A percentile compares a stretch with the other conserved stretches of the same genome.
Evolutionary conservation across 345 rosid genomes (phyloP).

Genomic region (Fremontodendron californicum): DNA sequence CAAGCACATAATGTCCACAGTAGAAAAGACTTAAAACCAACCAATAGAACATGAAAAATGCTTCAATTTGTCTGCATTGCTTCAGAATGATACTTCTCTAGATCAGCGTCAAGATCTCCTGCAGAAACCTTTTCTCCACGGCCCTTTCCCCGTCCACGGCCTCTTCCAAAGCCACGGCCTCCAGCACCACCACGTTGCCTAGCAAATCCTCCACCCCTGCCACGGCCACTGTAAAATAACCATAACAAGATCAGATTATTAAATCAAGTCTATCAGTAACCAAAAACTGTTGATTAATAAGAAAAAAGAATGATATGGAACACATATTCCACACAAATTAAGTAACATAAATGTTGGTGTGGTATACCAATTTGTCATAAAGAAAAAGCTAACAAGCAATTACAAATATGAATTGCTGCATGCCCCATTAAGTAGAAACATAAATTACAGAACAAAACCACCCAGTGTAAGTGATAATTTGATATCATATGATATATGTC

Average conservation of each 20-base stretch:
- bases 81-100: conserved; percentile 79
- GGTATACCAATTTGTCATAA: neutral
- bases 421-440: neutral
- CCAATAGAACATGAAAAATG: conserved; percentile 13
- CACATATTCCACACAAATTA: too few relatives aligned
- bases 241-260: neutral
- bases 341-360: neutral
- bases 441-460: neutral
- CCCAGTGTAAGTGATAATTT: neutral
- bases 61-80: conserved; percentile 71
- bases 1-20: conserved; percentile 33
- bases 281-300: neutral
- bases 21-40: conserved; percentile 23
- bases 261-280: neutral
- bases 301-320: neutral
- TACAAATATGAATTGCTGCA: neutral
- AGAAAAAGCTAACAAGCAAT: neutral
- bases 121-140: conserved; percentile 77
- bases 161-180: conserved; percentile 55
- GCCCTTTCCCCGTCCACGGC: conserved; percentile 67
- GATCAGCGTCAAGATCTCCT: conserved; percentile 94
- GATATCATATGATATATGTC: neutral
- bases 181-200: conserved; percentile 51
- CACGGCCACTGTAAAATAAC: conserved; percentile 41
- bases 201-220: conserved; percentile 57